Conservation (phyloP, 257 asterid genomes). For the Capsicum chinense region DNA sequence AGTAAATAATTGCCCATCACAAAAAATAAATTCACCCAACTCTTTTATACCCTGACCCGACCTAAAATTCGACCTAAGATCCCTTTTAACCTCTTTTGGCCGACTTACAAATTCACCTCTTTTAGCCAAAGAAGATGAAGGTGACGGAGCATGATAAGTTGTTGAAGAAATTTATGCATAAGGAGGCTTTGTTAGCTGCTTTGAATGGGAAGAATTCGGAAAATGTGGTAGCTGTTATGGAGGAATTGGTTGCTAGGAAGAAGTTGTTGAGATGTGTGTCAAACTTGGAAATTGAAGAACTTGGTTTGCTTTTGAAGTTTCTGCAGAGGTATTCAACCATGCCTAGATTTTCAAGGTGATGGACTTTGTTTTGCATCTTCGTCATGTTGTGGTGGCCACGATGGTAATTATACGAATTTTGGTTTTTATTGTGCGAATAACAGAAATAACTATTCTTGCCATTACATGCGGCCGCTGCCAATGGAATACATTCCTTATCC, state of each 20-base stretch:
- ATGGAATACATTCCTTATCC: background rate
- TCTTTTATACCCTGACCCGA: no score
- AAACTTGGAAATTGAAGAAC: slow-evolving; percentile 71
- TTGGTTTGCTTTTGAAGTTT: slow-evolving; percentile 65
- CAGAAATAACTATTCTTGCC: background rate
- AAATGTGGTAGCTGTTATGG: slow-evolving; percentile 83
- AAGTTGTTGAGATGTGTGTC: slow-evolving; percentile 68
- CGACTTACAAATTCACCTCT: no score
- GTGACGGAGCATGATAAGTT: slow-evolving; percentile 75
- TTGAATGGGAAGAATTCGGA: slow-evolving; percentile 64
- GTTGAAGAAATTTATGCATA: slow-evolving; percentile 82
- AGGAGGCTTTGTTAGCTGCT: slow-evolving; percentile 75
- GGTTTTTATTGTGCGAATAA: background rate
- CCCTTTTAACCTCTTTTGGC: no score
- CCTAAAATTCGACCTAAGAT: no score
- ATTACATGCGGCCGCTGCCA: background rate
- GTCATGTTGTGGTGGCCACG: background rate
- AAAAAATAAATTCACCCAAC: no score
- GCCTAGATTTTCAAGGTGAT: slow-evolving; percentile 64
- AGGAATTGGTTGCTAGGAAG: slow-evolving; percentile 85
- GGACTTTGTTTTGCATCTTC: slow-evolving; percentile 6
- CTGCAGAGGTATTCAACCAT: slow-evolving; percentile 70
- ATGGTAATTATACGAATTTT: background rate
- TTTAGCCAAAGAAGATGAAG: slow-evolving; percentile 66
- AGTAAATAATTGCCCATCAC: no score